A percentile compares a stretch with the other conserved stretches of the same genome.
Evolutionary conservation across 371 early-diverging fungal species (phyloP).

Genomic region (Rhizomucor pusillus): DNA sequence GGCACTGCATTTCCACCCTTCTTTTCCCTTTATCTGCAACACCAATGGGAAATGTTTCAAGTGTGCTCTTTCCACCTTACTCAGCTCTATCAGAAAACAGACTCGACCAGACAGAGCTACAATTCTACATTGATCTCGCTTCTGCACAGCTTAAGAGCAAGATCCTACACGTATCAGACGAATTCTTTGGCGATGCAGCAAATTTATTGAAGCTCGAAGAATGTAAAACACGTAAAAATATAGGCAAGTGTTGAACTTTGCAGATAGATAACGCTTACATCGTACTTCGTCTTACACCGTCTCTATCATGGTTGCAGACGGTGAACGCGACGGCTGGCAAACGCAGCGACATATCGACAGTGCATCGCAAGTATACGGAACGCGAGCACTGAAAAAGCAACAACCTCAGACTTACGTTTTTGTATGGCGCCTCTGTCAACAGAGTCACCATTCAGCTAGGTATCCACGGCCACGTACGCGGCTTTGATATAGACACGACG

Average conservation of each 20-base stretch:
- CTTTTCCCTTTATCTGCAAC: too few relatives aligned
- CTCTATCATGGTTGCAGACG: slow-evolving; percentile 13
- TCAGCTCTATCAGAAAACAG: too few relatives aligned
- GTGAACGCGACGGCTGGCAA: slow-evolving; percentile 33
- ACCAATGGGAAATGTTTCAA: too few relatives aligned
- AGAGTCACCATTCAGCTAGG: slow-evolving; percentile 72
- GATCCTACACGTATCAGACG: slow-evolving; percentile 70
- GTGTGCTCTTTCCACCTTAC: too few relatives aligned
- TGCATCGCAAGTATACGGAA: slow-evolving; percentile 58
- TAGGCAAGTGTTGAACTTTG: slow-evolving; percentile 1
- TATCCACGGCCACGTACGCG: slow-evolving; percentile 64
- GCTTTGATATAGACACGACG: slow-evolving; percentile 82
- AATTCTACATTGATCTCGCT: slow-evolving; percentile 15
- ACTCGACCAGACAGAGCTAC: too few relatives aligned
- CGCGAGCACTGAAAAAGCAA: neutral
- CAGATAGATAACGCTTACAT: slow-evolving; percentile 3
- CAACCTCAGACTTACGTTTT: neutral
- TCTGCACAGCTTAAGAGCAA: slow-evolving; percentile 16
- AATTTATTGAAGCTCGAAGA: slow-evolving; percentile 60
- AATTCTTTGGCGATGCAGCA: slow-evolving; percentile 74
- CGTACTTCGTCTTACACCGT: neutral
- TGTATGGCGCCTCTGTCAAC: neutral
- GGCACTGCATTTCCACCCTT: too few relatives aligned
- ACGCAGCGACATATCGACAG: slow-evolving; percentile 34
- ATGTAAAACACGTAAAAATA: slow-evolving; percentile 24